phyloP scores from a whole-genome alignment of 306 rosid genomes.

The Canavalia ensiformis region DNA sequence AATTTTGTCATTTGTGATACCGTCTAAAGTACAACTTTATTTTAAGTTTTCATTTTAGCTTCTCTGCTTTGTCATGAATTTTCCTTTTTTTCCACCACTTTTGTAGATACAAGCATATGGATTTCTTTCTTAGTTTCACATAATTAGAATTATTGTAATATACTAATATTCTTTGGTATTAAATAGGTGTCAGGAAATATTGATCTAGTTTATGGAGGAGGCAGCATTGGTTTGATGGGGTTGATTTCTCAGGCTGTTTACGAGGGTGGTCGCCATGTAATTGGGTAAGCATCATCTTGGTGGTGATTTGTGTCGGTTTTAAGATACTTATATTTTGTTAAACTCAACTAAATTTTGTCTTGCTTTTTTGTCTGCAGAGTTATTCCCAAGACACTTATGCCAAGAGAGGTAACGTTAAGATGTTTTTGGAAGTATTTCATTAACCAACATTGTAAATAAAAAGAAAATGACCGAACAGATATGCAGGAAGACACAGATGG shows the following conservation, averaged over 20 bases:
- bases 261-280: constrained; percentile 92
- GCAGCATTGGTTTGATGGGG: constrained; percentile 98
- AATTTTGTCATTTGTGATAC: not conserved
- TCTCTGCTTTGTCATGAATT: constrained; percentile 1
- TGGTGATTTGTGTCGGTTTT: not conserved
- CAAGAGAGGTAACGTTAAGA: constrained; percentile 84
- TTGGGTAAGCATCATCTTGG: constrained; percentile 65
- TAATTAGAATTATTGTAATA: not conserved
- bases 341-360: constrained; percentile 51
- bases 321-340: not conserved
- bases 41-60: not conserved
- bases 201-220: constrained; percentile 98
- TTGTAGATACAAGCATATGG: not conserved
- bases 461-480: constrained; percentile 58
- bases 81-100: not conserved
- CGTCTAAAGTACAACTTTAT: not conserved
- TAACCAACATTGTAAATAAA: constrained; percentile 18
- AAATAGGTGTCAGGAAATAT: constrained; percentile 85
- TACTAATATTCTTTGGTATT: constrained; percentile 30
- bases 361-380: constrained; percentile 74
- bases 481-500: not conserved
- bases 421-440: constrained; percentile 45
- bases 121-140: not conserved
- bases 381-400: constrained; percentile 96
- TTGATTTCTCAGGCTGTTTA: constrained; percentile 91